Evolutionary conservation across 1,284 basidiomycete genomes (phyloP).

Genomic region (Boletellus deceptivus): DNA sequence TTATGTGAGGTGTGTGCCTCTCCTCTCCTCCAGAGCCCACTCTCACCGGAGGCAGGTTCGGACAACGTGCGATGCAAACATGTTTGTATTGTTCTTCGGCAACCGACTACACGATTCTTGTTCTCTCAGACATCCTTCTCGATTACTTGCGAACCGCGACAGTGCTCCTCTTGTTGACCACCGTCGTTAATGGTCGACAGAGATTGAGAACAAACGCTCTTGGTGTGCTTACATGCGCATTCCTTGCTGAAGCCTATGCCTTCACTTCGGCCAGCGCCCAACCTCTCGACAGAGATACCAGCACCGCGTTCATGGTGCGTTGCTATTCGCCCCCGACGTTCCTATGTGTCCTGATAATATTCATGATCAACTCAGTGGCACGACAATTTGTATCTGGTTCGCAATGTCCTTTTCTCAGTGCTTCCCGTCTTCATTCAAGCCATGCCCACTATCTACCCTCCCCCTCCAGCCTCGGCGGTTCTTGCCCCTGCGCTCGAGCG

Average conservation of each 20-base stretch:
- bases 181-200: slow-evolving; percentile 39
- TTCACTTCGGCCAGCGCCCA: slow-evolving; percentile 49
- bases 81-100: slow-evolving; percentile 61
- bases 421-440: slow-evolving; percentile 53
- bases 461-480: slow-evolving; percentile 16
- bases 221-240: slow-evolving; percentile 46
- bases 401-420: slow-evolving; percentile 56
- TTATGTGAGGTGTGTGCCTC: slow-evolving; percentile 53
- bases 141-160: slow-evolving; percentile 57
- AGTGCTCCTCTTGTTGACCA: slow-evolving; percentile 52
- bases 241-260: slow-evolving; percentile 54
- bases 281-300: slow-evolving; percentile 38
- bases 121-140: slow-evolving; percentile 51
- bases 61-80: slow-evolving; percentile 57
- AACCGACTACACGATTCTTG: slow-evolving; percentile 58
- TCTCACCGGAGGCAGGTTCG: slow-evolving; percentile 47
- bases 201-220: slow-evolving; percentile 50
- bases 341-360: slow-evolving; percentile 1
- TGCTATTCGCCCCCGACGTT: not conserved
- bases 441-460: slow-evolving; percentile 34
- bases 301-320: slow-evolving; percentile 54
- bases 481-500: slow-evolving; percentile 30
- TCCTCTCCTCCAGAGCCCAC: not conserved
- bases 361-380: slow-evolving; percentile 52
- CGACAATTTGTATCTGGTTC: slow-evolving; percentile 52